Percentiles rank a stretch among this genome's conserved stretches.
phyloP scores from a whole-genome alignment of 495 filamentous ascomycete genomes.

The Bryoglossum gracile region DNA sequence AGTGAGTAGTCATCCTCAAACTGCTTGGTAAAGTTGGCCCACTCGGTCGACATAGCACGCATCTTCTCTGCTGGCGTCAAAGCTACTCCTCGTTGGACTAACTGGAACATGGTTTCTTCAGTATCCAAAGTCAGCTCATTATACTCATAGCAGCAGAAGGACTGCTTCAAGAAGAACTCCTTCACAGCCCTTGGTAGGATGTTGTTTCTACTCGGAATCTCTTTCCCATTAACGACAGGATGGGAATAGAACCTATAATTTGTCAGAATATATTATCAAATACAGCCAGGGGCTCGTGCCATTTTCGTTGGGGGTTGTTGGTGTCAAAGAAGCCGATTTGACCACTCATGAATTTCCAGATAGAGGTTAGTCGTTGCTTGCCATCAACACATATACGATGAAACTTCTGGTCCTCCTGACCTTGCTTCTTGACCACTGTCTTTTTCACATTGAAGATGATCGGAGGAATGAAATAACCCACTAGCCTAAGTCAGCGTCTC shows the following conservation, averaged over 20 bases:
- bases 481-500: slow-evolving; percentile 16
- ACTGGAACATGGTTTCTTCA: slow-evolving; percentile 43
- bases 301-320: slow-evolving; percentile 23
- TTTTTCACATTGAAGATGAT: slow-evolving; percentile 41
- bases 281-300: slow-evolving; percentile 5
- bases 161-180: slow-evolving; percentile 28
- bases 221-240: slow-evolving; percentile 20
- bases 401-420: slow-evolving; percentile 12
- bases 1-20: slow-evolving; percentile 34
- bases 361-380: slow-evolving; percentile 43
- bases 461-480: slow-evolving; percentile 42
- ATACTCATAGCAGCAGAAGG: slow-evolving; percentile 38
- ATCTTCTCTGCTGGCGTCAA: slow-evolving; percentile 44
- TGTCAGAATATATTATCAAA: not conserved
- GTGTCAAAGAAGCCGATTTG: slow-evolving; percentile 36
- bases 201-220: slow-evolving; percentile 20
- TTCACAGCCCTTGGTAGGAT: slow-evolving; percentile 27
- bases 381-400: slow-evolving; percentile 39
- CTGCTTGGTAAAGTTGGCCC: slow-evolving; percentile 36
- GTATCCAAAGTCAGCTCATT: slow-evolving; percentile 30
- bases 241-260: slow-evolving; percentile 21
- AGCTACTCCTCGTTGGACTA: slow-evolving; percentile 40
- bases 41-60: slow-evolving; percentile 35
- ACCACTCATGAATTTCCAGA: slow-evolving; percentile 37
- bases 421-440: slow-evolving; percentile 11